Evolutionary conservation across 306 rosid genomes (phyloP), one percentile per base, ranked within the genome.

Genomic region (Astragalus membranaceus): DNA sequence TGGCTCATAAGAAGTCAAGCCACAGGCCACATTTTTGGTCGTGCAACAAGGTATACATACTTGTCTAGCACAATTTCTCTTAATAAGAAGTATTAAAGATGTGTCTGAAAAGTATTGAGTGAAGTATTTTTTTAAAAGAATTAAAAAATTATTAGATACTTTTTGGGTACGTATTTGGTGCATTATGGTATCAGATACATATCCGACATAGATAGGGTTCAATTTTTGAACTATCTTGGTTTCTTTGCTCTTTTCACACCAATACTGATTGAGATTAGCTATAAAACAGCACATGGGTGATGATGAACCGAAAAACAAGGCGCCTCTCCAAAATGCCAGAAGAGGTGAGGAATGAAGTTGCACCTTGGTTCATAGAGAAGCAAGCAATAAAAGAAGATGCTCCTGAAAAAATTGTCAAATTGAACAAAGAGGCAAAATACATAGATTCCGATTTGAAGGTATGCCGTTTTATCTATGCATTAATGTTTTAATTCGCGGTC

Each of bases 271-370:
- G 14, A 64, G 42, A 51, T 51, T 29, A 74, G 44, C 65, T 39
- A 44, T 65, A 57, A 55, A 36, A 79, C 92, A 93, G 98, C 84
- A 90, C 90, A 30, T 93, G 98, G 97, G 98, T 90, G 83, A 93
- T 87, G 96, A 93, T 93, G 98, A 90, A 93, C 86, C 84, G 78
- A 71, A 79, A 81, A 65, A 87, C 98, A 73, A 87, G 98, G 60
- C 97, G 98, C 71, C 96, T 90, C 60, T 93, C 97, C 2, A 90
- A 90, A 80, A 81, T 90, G 84, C 97, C 97, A 47, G 90, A 90
- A 72, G 98, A 85, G 49, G 98, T 88, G 69, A 90, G 97, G 79
- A 78, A 64, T 43, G 98, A 93, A 78, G 66, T 93, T 65, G 63
- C 87, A 35, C 98, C 98, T 54, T 93, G 98, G 98, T 90, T 88